Evolutionary conservation across 140 eudicot genomes (phyloP).

Genomic region (Bidens hawaiensis): DNA sequence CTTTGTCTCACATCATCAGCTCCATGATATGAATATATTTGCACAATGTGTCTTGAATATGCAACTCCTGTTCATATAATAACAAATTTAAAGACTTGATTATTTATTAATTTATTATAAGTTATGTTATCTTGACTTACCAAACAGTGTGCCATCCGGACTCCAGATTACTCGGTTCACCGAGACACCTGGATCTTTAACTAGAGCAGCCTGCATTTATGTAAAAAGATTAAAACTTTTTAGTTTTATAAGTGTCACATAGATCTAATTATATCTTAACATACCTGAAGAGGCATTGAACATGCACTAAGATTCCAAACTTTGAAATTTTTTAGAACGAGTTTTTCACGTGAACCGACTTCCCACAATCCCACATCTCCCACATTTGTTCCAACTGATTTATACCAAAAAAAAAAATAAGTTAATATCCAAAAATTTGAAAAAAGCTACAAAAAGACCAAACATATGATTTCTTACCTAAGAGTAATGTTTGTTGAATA

Average conservation of each 20-base stretch:
- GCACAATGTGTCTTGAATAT: constrained; percentile 84
- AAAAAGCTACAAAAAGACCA: neutral
- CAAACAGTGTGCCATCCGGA: constrained; percentile 79
- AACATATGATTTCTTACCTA: constrained; percentile 47
- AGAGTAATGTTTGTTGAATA: constrained; percentile 65
- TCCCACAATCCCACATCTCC: constrained; percentile 92
- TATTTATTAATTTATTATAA: constrained; percentile 11
- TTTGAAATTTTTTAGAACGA: constrained; percentile 71
- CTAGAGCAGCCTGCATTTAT: constrained; percentile 60
- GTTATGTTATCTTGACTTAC: constrained; percentile 29
- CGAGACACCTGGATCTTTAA: constrained; percentile 83
- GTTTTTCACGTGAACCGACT: constrained; percentile 75
- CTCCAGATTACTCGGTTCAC: constrained; percentile 97
- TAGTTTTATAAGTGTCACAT: neutral
- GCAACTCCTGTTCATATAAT: constrained; percentile 65
- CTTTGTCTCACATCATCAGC: constrained; percentile 68
- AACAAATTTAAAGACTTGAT: neutral
- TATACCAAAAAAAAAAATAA: constrained; percentile 3
- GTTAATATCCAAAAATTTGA: neutral
- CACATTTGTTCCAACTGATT: constrained; percentile 80
- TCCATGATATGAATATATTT: constrained; percentile 77
- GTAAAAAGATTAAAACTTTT: constrained; percentile 9
- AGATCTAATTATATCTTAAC: neutral
- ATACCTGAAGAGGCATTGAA: constrained; percentile 74
- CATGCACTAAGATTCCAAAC: constrained; percentile 83